These are phyloP conservation scores for Epithemia pelagica DNA, from an alignment of 108 stramenopile genomes.

Conservation along the genomic window DNA sequence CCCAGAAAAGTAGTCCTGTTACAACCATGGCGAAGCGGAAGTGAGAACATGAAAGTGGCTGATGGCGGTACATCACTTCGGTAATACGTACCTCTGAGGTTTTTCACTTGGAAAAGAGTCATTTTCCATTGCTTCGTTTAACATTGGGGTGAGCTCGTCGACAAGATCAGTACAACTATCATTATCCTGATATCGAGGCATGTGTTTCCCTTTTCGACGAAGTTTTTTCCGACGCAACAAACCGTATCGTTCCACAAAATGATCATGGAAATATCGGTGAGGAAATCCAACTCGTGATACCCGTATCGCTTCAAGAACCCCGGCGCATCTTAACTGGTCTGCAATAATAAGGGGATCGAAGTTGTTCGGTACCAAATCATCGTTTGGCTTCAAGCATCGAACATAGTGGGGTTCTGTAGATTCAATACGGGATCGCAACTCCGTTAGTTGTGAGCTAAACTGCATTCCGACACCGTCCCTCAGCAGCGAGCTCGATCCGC, in stretches of 20 bases:
- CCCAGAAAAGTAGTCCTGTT: slow-evolving; percentile 33
- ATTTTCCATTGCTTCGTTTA: not conserved
- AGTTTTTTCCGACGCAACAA: slow-evolving; percentile 25
- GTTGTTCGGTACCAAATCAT: slow-evolving; percentile 59
- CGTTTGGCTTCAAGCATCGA: slow-evolving; percentile 99
- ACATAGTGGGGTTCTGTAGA: slow-evolving; percentile 96
- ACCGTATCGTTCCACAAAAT: slow-evolving; percentile 76
- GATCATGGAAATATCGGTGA: slow-evolving; percentile 83
- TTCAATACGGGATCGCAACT: slow-evolving; percentile 84
- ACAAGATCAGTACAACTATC: not conserved
- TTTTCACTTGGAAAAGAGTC: not conserved
- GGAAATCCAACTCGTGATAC: slow-evolving; percentile 98
- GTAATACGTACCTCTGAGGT: not conserved
- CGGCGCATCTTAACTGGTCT: slow-evolving; percentile 94
- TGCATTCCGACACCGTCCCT: slow-evolving; percentile 64
- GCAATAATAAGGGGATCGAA: slow-evolving; percentile 73
- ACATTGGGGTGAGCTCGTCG: not conserved
- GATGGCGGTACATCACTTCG: not conserved
- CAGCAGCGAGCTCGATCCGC: slow-evolving; percentile 31
- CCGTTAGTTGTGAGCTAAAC: slow-evolving; percentile 83
- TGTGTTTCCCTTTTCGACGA: not conserved
- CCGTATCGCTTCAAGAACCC: slow-evolving; percentile 97
- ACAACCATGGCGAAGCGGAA: not conserved
- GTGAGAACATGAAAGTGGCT: not conserved
- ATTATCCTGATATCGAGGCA: not conserved